Evolutionary conservation across 2,329 filamentous ascomycete genomes (phyloP).

Genomic region (Xylaria sp.): DNA sequence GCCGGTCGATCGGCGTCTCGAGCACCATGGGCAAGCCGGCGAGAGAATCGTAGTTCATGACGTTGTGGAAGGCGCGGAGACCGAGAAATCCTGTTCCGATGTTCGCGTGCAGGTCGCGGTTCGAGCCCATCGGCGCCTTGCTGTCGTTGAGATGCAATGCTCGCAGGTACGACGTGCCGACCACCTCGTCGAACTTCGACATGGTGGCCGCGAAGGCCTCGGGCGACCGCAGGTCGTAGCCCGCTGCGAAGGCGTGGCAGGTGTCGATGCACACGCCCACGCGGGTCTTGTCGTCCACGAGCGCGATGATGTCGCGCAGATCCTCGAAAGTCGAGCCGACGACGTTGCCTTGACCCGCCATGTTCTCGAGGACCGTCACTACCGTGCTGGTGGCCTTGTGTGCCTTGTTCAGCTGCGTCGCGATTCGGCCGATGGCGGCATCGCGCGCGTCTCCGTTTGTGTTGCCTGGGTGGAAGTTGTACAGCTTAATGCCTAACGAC

Average conservation of each 20-base stretch:
- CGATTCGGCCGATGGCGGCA: conserved; percentile 81
- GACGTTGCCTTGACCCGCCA: conserved; percentile 90
- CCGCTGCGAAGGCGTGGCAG: conserved; percentile 94
- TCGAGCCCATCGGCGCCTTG: conserved; percentile 85
- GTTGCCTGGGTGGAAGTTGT: conserved; percentile 97
- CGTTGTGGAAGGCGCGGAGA: conserved; percentile 86
- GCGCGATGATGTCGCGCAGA: conserved; percentile 82
- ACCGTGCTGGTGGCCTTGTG: conserved; percentile 81
- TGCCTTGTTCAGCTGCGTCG: conserved; percentile 82
- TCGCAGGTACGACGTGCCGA: conserved; percentile 82
- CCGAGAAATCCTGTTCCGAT: conserved; percentile 96
- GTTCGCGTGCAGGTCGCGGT: conserved; percentile 92
- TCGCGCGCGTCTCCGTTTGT: conserved; percentile 74
- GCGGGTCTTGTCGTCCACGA: conserved; percentile 81
- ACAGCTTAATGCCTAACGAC: conserved; percentile 85
- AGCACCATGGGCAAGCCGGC: conserved; percentile 88
- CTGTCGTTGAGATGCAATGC: conserved; percentile 95
- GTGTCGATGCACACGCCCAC: conserved; percentile 97
- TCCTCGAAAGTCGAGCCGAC: conserved; percentile 89
- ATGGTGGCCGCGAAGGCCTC: conserved; percentile 79
- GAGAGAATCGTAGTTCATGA: conserved; percentile 85
- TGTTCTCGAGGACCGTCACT: conserved; percentile 90
- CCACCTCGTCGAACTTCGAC: conserved; percentile 77
- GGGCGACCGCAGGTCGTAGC: conserved; percentile 86
- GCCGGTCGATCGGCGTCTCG: conserved; percentile 90